Evolutionary conservation across 352 stramenopile species (phyloP).

Genomic region (Peronospora belbahrii): DNA sequence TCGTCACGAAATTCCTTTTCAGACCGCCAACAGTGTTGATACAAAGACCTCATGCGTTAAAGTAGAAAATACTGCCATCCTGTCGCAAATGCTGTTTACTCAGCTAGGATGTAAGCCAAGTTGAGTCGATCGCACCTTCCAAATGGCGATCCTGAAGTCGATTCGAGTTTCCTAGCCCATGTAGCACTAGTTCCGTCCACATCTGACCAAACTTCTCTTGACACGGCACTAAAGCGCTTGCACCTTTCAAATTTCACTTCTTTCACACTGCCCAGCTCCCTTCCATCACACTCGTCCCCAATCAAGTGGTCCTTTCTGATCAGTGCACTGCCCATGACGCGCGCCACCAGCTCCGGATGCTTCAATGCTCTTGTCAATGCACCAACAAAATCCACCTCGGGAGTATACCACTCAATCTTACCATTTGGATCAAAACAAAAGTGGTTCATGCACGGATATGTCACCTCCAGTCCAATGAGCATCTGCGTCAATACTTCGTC

Average conservation of each 20-base stretch:
- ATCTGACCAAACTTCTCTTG: not conserved
- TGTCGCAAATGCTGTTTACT: not conserved
- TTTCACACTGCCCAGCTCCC: slow-evolving; percentile 4
- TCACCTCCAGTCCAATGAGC: slow-evolving; percentile 38
- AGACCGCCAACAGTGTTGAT: too few species aligned
- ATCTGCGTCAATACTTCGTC: slow-evolving; percentile 27
- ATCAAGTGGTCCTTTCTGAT: slow-evolving; percentile 46
- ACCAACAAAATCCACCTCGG: slow-evolving; percentile 32
- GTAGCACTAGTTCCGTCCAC: not conserved
- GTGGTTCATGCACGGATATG: slow-evolving; percentile 37
- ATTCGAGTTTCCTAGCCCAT: not conserved
- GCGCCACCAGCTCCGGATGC: slow-evolving; percentile 17
- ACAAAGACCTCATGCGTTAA: too few species aligned
- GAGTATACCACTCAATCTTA: slow-evolving; percentile 38
- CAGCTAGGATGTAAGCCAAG: not conserved
- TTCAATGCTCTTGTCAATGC: slow-evolving; percentile 25
- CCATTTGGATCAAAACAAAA: slow-evolving; percentile 37
- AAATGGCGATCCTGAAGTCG: not conserved
- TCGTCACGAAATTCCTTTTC: too few species aligned
- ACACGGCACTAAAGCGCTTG: not conserved
- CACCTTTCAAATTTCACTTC: not conserved
- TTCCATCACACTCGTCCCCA: slow-evolving; percentile 21
- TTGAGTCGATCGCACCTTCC: not conserved
- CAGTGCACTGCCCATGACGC: slow-evolving; percentile 29
- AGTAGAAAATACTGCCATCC: too few species aligned